Evolutionary conservation across 2,329 filamentous ascomycete genomes (phyloP).

Genomic region (Xylaria sp.): DNA sequence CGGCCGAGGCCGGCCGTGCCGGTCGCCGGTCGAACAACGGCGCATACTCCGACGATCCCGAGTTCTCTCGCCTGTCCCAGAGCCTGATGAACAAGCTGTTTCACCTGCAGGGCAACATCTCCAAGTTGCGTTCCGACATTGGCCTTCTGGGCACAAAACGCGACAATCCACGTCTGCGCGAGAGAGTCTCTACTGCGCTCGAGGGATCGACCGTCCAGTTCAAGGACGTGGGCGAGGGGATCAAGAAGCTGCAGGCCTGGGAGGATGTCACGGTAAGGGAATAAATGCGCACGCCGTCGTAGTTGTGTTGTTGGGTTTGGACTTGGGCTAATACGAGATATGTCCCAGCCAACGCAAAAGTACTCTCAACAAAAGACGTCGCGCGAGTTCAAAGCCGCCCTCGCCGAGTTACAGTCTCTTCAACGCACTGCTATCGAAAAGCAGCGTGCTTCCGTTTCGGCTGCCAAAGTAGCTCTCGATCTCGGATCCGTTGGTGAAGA

Average conservation of each 20-base stretch:
- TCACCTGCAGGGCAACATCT: constrained; percentile 80
- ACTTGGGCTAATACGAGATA: constrained; percentile 9
- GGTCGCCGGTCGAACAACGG: constrained; percentile 46
- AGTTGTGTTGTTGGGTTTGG: background rate
- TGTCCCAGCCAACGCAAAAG: constrained; percentile 75
- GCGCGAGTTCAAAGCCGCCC: constrained; percentile 82
- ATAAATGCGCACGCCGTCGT: background rate
- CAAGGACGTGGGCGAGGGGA: constrained; percentile 84
- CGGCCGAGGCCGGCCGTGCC: constrained; percentile 70
- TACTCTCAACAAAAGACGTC: constrained; percentile 95
- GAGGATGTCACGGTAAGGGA: constrained; percentile 69
- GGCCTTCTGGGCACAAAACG: constrained; percentile 81
- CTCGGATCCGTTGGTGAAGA: constrained; percentile 37
- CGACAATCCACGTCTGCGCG: constrained; percentile 84
- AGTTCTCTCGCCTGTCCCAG: constrained; percentile 78
- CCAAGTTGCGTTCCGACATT: constrained; percentile 77
- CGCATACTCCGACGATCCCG: constrained; percentile 81
- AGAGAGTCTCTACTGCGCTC: constrained; percentile 80
- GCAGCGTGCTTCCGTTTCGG: constrained; percentile 77
- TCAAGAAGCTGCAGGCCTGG: constrained; percentile 88
- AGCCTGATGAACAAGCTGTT: constrained; percentile 85
- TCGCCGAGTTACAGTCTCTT: constrained; percentile 88
- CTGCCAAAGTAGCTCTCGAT: constrained; percentile 75
- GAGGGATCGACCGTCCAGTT: constrained; percentile 83
- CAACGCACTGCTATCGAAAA: constrained; percentile 89